phyloP scores from a whole-genome alignment of 2,329 filamentous ascomycete species.

The Neofusicoccum kwambonambiense region DNA sequence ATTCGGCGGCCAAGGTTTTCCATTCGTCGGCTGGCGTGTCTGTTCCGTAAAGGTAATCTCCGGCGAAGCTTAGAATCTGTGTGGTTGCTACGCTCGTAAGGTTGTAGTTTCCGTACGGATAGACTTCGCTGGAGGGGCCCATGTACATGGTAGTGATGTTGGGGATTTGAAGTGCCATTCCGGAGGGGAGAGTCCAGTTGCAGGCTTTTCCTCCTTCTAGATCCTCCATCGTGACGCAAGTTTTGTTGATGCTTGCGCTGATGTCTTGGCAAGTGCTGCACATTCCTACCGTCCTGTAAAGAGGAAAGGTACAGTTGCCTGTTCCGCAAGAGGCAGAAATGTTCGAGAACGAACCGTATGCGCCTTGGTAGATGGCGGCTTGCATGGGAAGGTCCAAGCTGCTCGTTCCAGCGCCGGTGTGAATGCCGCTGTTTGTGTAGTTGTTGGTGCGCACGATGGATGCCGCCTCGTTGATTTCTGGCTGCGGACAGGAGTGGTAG shows the following conservation, averaged over 20 bases:
- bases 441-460: not conserved
- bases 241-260: not conserved
- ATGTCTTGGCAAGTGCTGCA: not conserved
- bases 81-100: not conserved
- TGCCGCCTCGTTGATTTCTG: not conserved
- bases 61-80: not conserved
- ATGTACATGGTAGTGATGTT: no score
- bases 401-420: no score
- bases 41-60: no score
- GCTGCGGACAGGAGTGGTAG: not conserved
- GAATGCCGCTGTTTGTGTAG: not conserved
- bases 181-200: no score
- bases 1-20: not conserved
- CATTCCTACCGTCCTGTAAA: not conserved
- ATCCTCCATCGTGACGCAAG: no score
- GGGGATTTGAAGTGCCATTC: no score
- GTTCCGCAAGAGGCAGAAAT: not conserved
- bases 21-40: no score
- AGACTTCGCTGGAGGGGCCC: no score
- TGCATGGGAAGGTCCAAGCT: not conserved
- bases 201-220: no score
- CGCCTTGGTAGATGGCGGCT: not conserved
- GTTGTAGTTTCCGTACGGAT: not conserved
- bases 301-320: not conserved
- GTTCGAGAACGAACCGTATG: not conserved